Evolutionary conservation across 768 basidiomycete genomes (phyloP).

Genomic region (Tubosaeta sp.): DNA sequence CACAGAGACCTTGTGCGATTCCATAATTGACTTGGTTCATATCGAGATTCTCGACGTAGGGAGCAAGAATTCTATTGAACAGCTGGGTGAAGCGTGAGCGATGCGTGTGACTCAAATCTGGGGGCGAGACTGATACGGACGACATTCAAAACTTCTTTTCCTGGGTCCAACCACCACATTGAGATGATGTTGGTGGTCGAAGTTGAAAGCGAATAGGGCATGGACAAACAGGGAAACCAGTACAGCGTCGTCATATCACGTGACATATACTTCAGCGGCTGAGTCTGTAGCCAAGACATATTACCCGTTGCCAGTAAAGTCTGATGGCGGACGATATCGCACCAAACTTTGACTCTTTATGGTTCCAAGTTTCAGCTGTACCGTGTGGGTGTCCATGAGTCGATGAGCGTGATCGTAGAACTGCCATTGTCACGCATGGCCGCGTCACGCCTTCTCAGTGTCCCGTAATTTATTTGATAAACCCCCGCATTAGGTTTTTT

Average conservation of each 20-base stretch:
- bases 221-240: conserved; percentile 17
- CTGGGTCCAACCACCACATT: conserved; percentile 89
- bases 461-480: conserved; percentile 22
- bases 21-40: conserved; percentile 93
- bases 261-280: conserved; percentile 7
- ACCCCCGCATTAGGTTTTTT: conserved; percentile 10
- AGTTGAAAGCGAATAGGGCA: conserved; percentile 27
- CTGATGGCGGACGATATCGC: no score
- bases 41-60: conserved; percentile 95
- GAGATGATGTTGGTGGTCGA: conserved; percentile 1
- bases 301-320: no score
- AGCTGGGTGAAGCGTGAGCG: conserved; percentile 37
- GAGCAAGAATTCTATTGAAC: conserved; percentile 88
- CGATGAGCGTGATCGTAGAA: background rate
- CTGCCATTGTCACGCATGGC: conserved; percentile 1
- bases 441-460: conserved; percentile 28
- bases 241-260: conserved; percentile 26
- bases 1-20: conserved; percentile 67
- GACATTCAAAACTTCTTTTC: conserved; percentile 78
- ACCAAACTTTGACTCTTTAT: background rate
- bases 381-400: no score
- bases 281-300: no score
- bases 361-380: background rate
- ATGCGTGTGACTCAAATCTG: background rate
- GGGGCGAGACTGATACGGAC: conserved; percentile 32